These are phyloP conservation scores for Curvularia hawaiiensis DNA, from an alignment of 2,329 filamentous ascomycete species.

Conservation along the genomic window DNA sequence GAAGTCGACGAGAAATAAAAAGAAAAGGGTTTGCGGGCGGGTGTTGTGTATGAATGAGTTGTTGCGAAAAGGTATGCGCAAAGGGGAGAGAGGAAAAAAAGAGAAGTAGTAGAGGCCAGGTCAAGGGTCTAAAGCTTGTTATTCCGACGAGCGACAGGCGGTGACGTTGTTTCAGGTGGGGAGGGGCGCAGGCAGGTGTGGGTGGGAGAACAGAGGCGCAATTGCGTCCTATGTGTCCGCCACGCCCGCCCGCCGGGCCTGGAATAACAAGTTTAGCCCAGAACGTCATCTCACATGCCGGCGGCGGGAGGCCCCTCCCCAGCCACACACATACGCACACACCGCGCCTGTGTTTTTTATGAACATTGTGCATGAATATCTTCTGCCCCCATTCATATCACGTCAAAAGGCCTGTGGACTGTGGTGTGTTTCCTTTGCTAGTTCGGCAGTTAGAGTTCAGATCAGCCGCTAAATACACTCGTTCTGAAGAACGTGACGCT, in stretches of 20 bases:
- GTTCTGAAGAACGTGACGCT: neutral
- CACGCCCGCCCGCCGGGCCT: neutral
- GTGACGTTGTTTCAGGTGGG: conserved; percentile 12
- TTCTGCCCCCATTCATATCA: too few relatives aligned
- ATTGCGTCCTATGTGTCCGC: neutral
- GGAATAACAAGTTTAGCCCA: conserved; percentile 16
- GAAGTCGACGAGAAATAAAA: neutral
- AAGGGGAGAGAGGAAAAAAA: neutral
- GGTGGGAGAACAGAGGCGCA: neutral
- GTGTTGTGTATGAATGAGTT: too few relatives aligned
- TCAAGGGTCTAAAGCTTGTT: conserved; percentile 14
- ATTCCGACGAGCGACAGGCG: conserved; percentile 1
- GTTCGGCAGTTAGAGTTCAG: neutral
- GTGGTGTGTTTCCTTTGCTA: neutral
- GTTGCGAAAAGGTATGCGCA: neutral
- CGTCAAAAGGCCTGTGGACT: neutral
- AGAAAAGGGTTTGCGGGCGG: neutral
- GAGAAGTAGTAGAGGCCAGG: neutral
- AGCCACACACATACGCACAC: conserved; percentile 4
- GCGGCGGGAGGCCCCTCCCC: neutral
- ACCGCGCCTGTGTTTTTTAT: too few relatives aligned
- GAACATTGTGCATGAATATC: neutral
- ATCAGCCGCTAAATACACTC: too few relatives aligned
- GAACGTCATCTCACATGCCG: conserved; percentile 16
- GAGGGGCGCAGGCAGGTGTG: neutral